A percentile compares a stretch with the other conserved stretches of the same genome.
Conservation (phyloP, 2,329 filamentous ascomycete species). For the Sporothrix humicola region DNA sequence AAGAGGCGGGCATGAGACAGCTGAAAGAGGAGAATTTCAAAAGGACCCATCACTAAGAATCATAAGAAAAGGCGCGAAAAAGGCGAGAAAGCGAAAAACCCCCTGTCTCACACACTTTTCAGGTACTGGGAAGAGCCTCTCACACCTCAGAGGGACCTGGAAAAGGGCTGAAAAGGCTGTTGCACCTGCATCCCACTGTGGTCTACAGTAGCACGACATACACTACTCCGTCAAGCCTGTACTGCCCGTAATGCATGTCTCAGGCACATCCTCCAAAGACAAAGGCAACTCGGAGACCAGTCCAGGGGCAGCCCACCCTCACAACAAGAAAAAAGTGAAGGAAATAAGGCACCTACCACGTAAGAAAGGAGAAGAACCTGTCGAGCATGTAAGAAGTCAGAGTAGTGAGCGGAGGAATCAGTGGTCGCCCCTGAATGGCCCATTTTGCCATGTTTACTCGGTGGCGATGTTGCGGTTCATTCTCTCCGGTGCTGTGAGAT, state of each 20-base stretch:
- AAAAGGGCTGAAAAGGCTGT: background rate
- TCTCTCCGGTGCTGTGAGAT: background rate
- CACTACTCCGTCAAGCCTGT: background rate
- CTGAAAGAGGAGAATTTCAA: background rate
- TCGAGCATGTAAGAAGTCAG: too few relatives aligned
- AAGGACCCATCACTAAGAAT: too few relatives aligned
- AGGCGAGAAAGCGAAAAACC: background rate
- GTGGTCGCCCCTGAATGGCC: too few relatives aligned
- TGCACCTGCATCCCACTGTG: background rate
- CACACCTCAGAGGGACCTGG: background rate
- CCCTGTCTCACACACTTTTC: conserved; percentile 9
- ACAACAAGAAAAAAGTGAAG: background rate
- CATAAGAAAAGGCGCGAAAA: background rate
- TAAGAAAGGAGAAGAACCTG: background rate
- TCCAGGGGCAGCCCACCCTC: conserved; percentile 16
- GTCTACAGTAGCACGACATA: too few relatives aligned
- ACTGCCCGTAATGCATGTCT: conserved; percentile 10
- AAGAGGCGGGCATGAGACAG: background rate
- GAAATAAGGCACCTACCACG: background rate
- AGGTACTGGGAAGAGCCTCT: conserved; percentile 1
- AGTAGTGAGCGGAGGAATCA: too few relatives aligned
- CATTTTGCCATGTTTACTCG: too few relatives aligned
- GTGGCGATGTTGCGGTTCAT: conserved; percentile 8
- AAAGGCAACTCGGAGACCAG: too few relatives aligned
- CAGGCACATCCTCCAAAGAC: background rate